Base-by-base conservation (phyloP, 1,284 basidiomycete species). In the Sanguinoderma infundibulare region DNA sequence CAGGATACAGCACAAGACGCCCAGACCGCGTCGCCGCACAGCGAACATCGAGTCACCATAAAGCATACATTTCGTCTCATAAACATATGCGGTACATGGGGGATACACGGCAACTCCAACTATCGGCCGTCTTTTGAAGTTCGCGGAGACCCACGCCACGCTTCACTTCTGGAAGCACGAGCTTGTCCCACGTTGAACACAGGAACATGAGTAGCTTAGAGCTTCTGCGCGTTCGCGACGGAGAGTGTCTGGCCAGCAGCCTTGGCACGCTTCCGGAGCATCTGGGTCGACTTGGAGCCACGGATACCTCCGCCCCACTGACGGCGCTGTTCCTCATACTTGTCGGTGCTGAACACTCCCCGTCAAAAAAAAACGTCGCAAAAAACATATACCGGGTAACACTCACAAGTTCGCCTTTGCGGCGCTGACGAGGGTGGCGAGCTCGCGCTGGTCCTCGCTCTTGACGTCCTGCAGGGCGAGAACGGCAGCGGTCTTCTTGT, bases 401-500 rank as follows among this genome's bases (percentile, higher is more conserved):
- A 80, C 90, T 50, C 73, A 92, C 91, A 96, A 98, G 89, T 99
- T 99, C 70, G 95, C 94, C 86, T 98, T 98, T 73, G 95, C 90
- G 67, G 96, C 96, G 69, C 88, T 91, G 75, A 98, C 87, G 71
- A 99, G 85, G 71, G 92, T 97, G 60, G 94, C 91, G 58, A 98
- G 91, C 72, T 98, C 96, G 69, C 93, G 90, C 77, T 91, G 83
- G 82, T 98, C 97, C 82, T 98, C 97, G 74, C 90, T 92, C 80
- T 89, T 90, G 73, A 98, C 96, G 57, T 98, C 95, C 81, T 97
- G 93, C 69, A 99, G 80, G 54, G 92, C 91, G 62, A 96, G 81
- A 65, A 98, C 92, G 64, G 96, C 92, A 58, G 95, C 89, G 61
- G 96, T 98, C 90, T 98, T 98, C 89, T 98, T 98, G 89, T 96